Base-by-base conservation (phyloP, 1,284 basidiomycete genomes). In the Cutaneotrichosporon sp. region DNA sequence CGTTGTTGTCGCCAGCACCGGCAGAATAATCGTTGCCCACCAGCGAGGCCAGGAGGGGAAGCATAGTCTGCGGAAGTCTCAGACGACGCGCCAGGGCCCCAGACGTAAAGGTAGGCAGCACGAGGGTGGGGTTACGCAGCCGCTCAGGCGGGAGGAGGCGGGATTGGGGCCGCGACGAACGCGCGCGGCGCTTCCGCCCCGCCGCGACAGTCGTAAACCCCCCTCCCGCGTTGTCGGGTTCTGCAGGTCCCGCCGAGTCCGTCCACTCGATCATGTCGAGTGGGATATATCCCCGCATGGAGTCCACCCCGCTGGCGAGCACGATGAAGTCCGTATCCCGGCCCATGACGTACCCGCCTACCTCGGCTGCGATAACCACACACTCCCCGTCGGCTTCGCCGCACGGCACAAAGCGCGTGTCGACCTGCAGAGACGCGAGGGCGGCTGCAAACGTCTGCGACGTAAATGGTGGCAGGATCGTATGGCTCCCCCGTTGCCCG, bases 311-410 rank as follows among this genome's bases (percentile, higher is more conserved):
- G 3, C 83, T 78, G 53, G 87, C 84, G 37, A 90, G 77, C 39
- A 92, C 80, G 42, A 87, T 81, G 64, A 87, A 90, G 70, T 91
- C 89, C 1, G 87, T 88, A 76, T 90, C 90, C 56, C 79, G 82
- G 19, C 86, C 87, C 0, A 85, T 77, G 45, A 92, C 85, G 61
- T 85, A 91, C 26, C 81, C 89, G 4, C 82, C 80, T 6, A 88
- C 67, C 49, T 81, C 76, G 9, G 84, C 86, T 0, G 91, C 91
- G 14, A 93, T 77, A 54, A 86, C 85, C 3, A 92, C 89, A 29
- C 87, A 86, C 55, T 84, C 86, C 3, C 86, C 86, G 72, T 96
- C 91, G 4, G 85, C 90, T 71, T 96, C 91, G 63, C 85, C 86
- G 57, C 89, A 84, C 0, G 90, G 88, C 49, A 86, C 85, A 67